These are phyloP conservation scores for Phytophthora litchii DNA, from an alignment of 352 stramenopile genomes.

Conservation along the genomic window DNA sequence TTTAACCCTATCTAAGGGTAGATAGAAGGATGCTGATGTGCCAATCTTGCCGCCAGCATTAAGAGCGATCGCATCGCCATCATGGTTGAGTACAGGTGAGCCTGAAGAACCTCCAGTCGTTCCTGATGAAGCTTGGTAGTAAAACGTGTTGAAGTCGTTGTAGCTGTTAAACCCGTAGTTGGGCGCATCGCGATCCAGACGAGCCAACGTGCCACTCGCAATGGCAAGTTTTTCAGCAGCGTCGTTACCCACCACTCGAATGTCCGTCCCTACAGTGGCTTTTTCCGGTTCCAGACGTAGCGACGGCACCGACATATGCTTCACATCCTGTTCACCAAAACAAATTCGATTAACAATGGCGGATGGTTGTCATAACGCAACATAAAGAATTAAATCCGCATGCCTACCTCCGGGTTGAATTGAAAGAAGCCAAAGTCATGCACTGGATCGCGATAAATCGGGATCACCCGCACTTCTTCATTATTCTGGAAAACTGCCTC, in stretches of 20 bases:
- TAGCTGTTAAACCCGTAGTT: constrained; percentile 92
- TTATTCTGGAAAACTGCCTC: constrained; percentile 95
- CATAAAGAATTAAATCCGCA: neutral
- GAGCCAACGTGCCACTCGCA: constrained; percentile 90
- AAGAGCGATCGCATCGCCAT: constrained; percentile 89
- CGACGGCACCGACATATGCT: constrained; percentile 82
- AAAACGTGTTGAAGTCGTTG: constrained; percentile 96
- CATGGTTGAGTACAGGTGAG: constrained; percentile 87
- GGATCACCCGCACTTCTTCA: constrained; percentile 91
- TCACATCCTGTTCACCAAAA: constrained; percentile 62
- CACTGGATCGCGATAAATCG: constrained; percentile 92
- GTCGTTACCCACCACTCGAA: constrained; percentile 93
- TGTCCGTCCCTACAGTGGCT: constrained; percentile 90
- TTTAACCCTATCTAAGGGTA: constrained; percentile 90
- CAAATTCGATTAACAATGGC: neutral
- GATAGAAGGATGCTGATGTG: constrained; percentile 90
- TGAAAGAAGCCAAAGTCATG: constrained; percentile 95
- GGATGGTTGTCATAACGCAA: neutral
- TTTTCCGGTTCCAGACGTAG: constrained; percentile 83
- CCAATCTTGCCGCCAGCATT: constrained; percentile 91
- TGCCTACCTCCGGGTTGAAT: constrained; percentile 79
- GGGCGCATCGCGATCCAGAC: constrained; percentile 90
- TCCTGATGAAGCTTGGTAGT: constrained; percentile 88
- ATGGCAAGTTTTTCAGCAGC: constrained; percentile 93
- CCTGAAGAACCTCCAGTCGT: constrained; percentile 85